Evolutionary conservation across 305 asterid species (phyloP), one percentile per base, ranked within the genome.

Genomic region (Fraxinus greggii): DNA sequence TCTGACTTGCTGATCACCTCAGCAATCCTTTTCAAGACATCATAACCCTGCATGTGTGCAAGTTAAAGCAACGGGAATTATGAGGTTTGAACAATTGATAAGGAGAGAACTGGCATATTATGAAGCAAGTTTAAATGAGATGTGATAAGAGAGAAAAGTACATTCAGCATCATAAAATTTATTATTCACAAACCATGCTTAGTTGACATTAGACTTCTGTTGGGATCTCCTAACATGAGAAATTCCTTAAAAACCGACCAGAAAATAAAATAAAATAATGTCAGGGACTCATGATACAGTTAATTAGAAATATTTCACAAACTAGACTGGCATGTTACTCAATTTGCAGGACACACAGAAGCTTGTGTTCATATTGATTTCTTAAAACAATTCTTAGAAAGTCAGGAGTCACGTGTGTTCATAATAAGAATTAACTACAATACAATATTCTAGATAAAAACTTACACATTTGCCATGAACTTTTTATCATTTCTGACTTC

Each of bases 11-110:
- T 88, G 84, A 95, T 93, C 83, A 88, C 97, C 65, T 92, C 93
- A 78, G 97, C 87, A 85, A 93, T 88, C 88, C 94, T 92, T 88
- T 93, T 93, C 92, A 95, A 88, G 86, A 92, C 96, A 84, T 80
- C 94, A 90, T 93, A 95, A 75, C 99, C 99, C 98, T 95, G 77
- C 42, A 81, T 31, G 76, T 33, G 87, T 87, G 61, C 75, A 80
- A 36, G 73, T 29, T 72, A 85, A 40, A 63, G 77, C 28, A 63
- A 75, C 26, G 40, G 36, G 40, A 59, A 76, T 69, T 8, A 45
- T 83, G 78, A 72, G 81, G 78, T 70, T 67, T 63, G 51, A 83
- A 79, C 65, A 82, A 82, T 80, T 77, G 78, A 76, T 26, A 36
- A 40, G 26, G 45, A 77, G 28, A 48, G 45, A 35, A 77, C 21